Base-by-base conservation (phyloP, 306 rosid genomes). In the Dalbergia cochinchinensis region DNA sequence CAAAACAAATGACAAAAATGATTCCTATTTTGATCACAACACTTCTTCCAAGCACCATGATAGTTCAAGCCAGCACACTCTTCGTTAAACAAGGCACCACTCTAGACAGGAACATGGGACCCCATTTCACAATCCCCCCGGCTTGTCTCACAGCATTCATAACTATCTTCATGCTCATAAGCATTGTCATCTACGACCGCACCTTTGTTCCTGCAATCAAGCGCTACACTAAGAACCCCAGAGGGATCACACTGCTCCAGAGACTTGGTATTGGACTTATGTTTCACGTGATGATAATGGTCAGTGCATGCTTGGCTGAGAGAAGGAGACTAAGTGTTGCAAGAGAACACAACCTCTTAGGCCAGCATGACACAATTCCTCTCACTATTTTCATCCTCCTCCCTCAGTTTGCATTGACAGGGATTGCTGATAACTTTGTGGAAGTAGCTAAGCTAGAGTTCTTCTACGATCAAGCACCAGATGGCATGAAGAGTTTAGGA, bases 401-500 rank as follows among this genome's bases (percentile, higher is more conserved):
- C 5, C 98, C 97, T 59, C 98, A 94, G 33, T 92, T 86, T 81
- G 93, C 92, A 10, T 64, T 94, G 71, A 54, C 76, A 4, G 97
- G 98, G 6, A 62, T 92, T 42, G 90, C 94, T 12, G 97, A 94
- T 55, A 84, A 88, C 66, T 89, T 89, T 1, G 88, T 82, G 2
- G 98, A 94, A 78, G 80, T 87, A 1, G 97, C 97, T 1, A 94
- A 88, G 89, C 9, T 92, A 2, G 98, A 94, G 83, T 80, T 92
- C 18, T 94, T 94, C 84, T 94, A 92, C 33, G 97, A 91, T 75
- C 98, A 94, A 71, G 97, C 97, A 11, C 98, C 98, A 5, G 80
- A 86, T 57, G 84, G 87, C 71, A 88, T 89, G 94, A 92, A 94
- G 61, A 94, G 97, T 67, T 83, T 94, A 5, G 98, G 97, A 31